Base-by-base conservation (phyloP, 2,329 filamentous ascomycete genomes). In the Penicillium sp. region DNA sequence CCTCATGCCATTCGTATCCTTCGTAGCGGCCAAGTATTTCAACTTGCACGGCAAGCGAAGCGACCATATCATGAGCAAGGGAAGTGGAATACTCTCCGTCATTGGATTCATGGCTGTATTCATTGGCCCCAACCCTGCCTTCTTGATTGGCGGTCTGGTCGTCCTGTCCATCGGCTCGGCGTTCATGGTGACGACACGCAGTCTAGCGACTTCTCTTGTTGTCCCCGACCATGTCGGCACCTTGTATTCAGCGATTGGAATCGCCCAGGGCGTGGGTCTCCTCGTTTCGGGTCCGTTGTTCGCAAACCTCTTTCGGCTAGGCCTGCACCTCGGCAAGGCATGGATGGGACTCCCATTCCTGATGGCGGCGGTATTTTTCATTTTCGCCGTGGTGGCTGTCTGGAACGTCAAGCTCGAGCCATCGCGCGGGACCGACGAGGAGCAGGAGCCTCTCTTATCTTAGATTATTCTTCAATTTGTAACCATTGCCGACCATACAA, bases 281-380 rank as follows among this genome's bases (percentile, higher is more conserved):
- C 45, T 70, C 6, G 32, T 67, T n/a, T 59, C 67, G 0, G 63
- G 66, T 2, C 68, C 67, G 4, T 49, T 65, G 16, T 65, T 70
- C 21, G 66, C 65, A 27, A 63, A 67, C 21, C 49, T 67, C 11
- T 71, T 67, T 54, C 52, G 46, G 8, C 39, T 61, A 13, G 66
- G 67, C 2, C 57, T 70, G 63, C 64, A 62, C 47, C 49, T 66
- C 6, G 66, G 68, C 29, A 43, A 54, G 39, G 55, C 47, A 8
- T 70, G 66, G 66, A 58, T 65, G 46, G 68, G 68, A 7, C 49
- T 70, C 10, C 67, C 67, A 2, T 70, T 68, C 55, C 43, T 67
- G 9, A 56, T 63, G 34, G 67, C 59, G 4, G 59, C 60, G 7
- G 22, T 65, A 2, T 52, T 67, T 27, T 65, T 56, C 44, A 13